phyloP scores from a whole-genome alignment of 805 yeast species.

The Ogataea dorogensis region DNA sequence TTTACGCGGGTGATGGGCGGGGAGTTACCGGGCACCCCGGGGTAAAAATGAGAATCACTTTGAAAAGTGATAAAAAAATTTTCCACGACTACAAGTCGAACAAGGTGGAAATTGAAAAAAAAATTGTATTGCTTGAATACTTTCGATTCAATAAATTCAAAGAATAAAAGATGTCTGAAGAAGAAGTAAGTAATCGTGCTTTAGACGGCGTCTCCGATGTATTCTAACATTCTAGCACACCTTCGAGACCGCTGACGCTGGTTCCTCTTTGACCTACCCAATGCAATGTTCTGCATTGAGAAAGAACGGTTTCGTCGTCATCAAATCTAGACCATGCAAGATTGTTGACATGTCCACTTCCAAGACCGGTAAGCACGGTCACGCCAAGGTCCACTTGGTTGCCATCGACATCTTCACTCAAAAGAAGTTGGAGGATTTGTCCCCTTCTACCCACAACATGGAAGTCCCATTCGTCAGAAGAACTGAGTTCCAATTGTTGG shows the following conservation, averaged over 20 bases:
- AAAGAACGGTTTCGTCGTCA: constrained; percentile 98
- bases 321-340: constrained; percentile 99
- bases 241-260: constrained; percentile 98
- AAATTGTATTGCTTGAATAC: constrained; percentile 18
- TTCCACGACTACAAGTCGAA: constrained; percentile 15
- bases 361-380: constrained; percentile 99
- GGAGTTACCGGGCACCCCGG: neutral
- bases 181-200: constrained; percentile 32
- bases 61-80: constrained; percentile 12
- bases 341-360: constrained; percentile 99
- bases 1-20: constrained; percentile 4
- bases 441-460: constrained; percentile 99
- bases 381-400: constrained; percentile 99
- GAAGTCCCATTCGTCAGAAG: constrained; percentile 98
- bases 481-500: constrained; percentile 94
- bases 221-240: constrained; percentile 56
- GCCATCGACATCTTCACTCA: constrained; percentile 98
- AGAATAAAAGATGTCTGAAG: constrained; percentile 34
- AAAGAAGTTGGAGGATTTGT: constrained; percentile 99
- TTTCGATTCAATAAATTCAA: constrained; percentile 16
- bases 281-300: constrained; percentile 99
- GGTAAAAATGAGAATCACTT: constrained; percentile 6
- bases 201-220: constrained; percentile 1
- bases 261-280: constrained; percentile 98
- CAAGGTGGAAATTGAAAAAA: constrained; percentile 16